phyloP scores from a whole-genome alignment of 2,329 filamentous ascomycete species.

The Fusarium haematococcum region DNA sequence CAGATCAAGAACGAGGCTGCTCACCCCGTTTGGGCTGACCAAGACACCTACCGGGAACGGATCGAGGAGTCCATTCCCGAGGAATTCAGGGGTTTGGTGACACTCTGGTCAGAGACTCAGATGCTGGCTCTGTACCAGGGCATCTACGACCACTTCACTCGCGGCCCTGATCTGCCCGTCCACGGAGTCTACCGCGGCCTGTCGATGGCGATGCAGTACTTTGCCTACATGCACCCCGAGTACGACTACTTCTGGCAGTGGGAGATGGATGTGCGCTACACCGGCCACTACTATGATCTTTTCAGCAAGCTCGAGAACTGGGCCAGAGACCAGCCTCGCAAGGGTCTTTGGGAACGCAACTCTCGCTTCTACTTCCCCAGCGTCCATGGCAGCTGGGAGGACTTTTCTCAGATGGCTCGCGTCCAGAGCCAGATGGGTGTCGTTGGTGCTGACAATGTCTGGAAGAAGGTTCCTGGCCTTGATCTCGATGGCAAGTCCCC shows the following conservation, averaged over 20 bases:
- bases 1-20: conserved; percentile 83
- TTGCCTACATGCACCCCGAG: conserved; percentile 87
- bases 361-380: conserved; percentile 81
- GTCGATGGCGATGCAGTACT: conserved; percentile 95
- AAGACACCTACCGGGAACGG: conserved; percentile 73
- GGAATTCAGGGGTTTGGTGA: conserved; percentile 90
- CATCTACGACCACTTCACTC: conserved; percentile 79
- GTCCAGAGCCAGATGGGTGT: conserved; percentile 80
- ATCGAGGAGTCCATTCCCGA: conserved; percentile 78
- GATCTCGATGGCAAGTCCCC: conserved; percentile 54
- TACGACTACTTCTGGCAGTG: conserved; percentile 95
- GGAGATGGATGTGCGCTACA: conserved; percentile 95
- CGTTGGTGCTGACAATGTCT: conserved; percentile 74
- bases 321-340: conserved; percentile 79
- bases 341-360: conserved; percentile 85
- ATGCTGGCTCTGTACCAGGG: conserved; percentile 93
- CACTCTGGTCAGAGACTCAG: conserved; percentile 92
- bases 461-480: conserved; percentile 64
- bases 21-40: conserved; percentile 82
- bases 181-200: conserved; percentile 94
- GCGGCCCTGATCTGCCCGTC: conserved; percentile 77
- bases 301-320: conserved; percentile 77
- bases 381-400: conserved; percentile 82
- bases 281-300: conserved; percentile 84
- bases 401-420: conserved; percentile 79